Evolutionary conservation across 148 eudicot genomes (phyloP).

Genomic region (Vaccinium macrocarpon): DNA sequence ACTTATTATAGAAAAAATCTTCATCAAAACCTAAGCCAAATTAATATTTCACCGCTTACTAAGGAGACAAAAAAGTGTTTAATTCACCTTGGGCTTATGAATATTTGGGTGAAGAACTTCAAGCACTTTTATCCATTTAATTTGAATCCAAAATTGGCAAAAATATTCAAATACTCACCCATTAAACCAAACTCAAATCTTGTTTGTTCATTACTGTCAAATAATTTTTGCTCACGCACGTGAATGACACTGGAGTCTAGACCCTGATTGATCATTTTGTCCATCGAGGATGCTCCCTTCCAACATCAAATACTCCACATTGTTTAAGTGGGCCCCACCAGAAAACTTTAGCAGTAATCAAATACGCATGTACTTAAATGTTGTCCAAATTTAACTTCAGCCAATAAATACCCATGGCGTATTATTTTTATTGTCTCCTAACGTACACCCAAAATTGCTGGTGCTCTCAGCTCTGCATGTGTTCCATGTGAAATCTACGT

Average conservation of each 20-base stretch:
- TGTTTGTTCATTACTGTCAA: conserved; percentile 9
- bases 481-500: no score
- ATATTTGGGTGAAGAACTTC: background rate
- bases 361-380: background rate
- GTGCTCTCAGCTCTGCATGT: no score
- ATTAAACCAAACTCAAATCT: background rate
- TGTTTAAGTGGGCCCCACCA: background rate
- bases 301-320: background rate
- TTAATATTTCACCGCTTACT: no score
- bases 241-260: background rate
- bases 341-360: background rate
- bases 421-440: no score
- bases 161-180: background rate
- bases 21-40: no score
- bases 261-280: background rate
- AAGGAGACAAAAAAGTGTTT: background rate
- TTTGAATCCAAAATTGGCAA: background rate
- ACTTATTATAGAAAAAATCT: no score
- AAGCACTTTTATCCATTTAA: background rate
- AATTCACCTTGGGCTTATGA: no score
- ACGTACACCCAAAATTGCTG: no score
- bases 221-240: background rate
- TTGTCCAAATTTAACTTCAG: no score
- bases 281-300: background rate
- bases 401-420: no score